Evolutionary conservation across 2,329 filamentous ascomycete species (phyloP).

Genomic region (Orbilia brochopaga): DNA sequence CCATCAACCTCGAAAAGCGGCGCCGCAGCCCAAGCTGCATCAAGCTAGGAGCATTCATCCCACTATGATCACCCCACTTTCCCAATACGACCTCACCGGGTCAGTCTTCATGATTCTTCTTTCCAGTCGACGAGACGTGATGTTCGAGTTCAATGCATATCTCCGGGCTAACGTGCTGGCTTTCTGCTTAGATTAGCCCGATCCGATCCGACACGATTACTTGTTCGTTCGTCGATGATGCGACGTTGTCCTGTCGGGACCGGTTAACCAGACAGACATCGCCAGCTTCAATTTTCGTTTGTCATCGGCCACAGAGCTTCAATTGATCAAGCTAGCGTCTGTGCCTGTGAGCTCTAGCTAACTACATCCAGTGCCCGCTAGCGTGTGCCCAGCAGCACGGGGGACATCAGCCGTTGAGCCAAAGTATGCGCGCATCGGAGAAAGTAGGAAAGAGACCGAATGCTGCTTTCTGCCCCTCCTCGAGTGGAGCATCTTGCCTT

Average conservation of each 20-base stretch:
- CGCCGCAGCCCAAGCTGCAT: background rate
- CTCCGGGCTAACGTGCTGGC: too few relatives aligned
- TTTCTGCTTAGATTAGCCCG: too few relatives aligned
- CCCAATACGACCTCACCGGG: conserved; percentile 47
- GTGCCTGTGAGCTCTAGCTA: background rate
- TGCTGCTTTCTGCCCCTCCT: background rate
- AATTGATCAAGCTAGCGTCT: background rate
- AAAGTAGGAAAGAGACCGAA: background rate
- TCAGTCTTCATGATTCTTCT: background rate
- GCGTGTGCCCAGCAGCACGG: background rate
- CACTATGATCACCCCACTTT: conserved; percentile 37
- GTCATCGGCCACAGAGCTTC: background rate
- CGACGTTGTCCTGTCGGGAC: background rate
- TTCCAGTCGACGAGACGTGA: background rate
- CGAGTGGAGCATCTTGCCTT: background rate
- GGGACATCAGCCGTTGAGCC: background rate
- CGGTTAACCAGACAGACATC: background rate
- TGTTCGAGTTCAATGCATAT: too few relatives aligned
- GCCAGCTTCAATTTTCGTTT: background rate
- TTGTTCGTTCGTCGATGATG: background rate
- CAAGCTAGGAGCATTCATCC: conserved; percentile 19
- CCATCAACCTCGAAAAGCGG: background rate
- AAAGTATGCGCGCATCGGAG: background rate
- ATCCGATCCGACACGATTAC: too few relatives aligned
- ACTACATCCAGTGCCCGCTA: background rate